Evolutionary conservation across 2,329 filamentous ascomycete species (phyloP), one percentile per base, ranked within the genome.

Genomic region (Monilinia fructicola): DNA sequence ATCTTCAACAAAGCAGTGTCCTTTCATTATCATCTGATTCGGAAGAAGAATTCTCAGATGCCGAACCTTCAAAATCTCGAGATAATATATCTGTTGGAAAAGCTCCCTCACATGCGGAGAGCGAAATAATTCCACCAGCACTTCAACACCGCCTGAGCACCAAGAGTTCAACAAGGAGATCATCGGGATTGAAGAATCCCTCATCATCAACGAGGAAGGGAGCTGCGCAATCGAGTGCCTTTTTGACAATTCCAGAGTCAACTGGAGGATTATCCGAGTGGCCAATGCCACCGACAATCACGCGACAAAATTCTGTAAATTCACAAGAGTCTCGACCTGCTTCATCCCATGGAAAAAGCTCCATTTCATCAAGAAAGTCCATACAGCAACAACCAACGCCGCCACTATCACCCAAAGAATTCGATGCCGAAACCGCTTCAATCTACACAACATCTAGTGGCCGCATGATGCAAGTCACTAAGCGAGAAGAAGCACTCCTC

Each of bases 401-500:
- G 38, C 75, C 75, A 26, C 54, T 72, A 9, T 76, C 74, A 26
- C 75, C 75, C 26, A 69, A 65, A 38, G 48, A 35, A 54, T 35
- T 21, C n/a, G 72, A 73, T n/a, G 55, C 70, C 28, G 70, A 74
- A 58, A 68, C 71, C 31, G 52, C 54, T 46, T 64, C 65, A 12
- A 67, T 68, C 26, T 54, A 48, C 23, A 63, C 70, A 18, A 64
- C 71, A 46, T 59, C 65, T 1, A 73, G 66, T 42, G 71, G 71
- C 58, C 71, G 75, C 3, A 74, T 83, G 26, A 83, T 85, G 75
- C 79, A 81, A 18, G 82, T 85, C 35, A 85, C 83, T 0, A 77
- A 81, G 65, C 82, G 84, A 72, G 83, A 85, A 73, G 81, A 84
- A 68, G 77, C 79, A 52, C 76, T 84, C 1, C 74, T 85, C 4